phyloP scores from a whole-genome alignment of 1,139 yeast genomes.

The Casaregolazyma suthepensis region DNA sequence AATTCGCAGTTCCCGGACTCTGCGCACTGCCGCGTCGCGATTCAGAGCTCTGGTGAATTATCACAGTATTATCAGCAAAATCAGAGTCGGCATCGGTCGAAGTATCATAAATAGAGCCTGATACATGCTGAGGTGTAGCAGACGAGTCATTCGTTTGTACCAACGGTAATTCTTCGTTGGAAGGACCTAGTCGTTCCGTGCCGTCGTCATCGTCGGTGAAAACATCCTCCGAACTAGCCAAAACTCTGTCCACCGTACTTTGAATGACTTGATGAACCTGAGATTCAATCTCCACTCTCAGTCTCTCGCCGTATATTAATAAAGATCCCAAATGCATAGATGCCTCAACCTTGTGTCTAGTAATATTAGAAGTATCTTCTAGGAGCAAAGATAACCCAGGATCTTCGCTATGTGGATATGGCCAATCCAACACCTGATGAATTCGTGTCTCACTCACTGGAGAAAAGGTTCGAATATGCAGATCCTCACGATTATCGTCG shows the following conservation, averaged over 20 bases:
- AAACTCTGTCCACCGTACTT: constrained; percentile 52
- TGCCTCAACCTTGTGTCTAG: constrained; percentile 64
- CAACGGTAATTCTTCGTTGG: constrained; percentile 41
- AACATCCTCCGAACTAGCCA: constrained; percentile 31
- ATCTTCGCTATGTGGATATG: constrained; percentile 41
- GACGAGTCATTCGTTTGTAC: constrained; percentile 29
- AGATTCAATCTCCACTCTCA: constrained; percentile 74
- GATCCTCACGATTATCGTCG: constrained; percentile 19
- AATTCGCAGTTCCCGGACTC: neutral
- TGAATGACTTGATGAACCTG: constrained; percentile 62
- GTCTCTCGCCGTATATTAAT: constrained; percentile 68
- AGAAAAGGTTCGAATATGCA: constrained; percentile 37
- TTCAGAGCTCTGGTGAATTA: constrained; percentile 9
- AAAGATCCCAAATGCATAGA: constrained; percentile 73
- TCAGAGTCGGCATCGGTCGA: constrained; percentile 10
- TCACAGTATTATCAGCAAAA: constrained; percentile 16
- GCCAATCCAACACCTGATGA: constrained; percentile 48
- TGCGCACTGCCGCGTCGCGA: neutral
- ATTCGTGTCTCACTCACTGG: constrained; percentile 70
- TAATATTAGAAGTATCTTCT: constrained; percentile 60
- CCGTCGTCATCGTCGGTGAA: constrained; percentile 21
- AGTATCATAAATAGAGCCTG: neutral
- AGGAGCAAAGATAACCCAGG: constrained; percentile 58
- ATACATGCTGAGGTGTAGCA: constrained; percentile 18
- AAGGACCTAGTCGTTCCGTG: neutral